A percentile compares a stretch with the other conserved stretches of the same genome.
Conservation (phyloP, 352 stramenopile genomes). For the Phytophthora pluvialis region DNA sequence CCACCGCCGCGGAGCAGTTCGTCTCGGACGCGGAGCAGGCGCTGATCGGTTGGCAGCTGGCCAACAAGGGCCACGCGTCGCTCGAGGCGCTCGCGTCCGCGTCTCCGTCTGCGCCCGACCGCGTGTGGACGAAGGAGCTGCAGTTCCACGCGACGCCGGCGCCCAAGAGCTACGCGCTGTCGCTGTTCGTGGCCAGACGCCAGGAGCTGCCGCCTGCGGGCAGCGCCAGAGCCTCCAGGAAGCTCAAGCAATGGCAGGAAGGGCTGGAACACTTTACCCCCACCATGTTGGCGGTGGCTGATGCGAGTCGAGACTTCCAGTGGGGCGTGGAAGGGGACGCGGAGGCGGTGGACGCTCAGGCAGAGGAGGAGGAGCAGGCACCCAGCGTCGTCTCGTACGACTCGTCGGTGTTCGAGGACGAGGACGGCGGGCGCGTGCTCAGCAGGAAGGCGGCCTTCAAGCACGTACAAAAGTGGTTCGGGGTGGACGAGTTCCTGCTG, state of each 20-base stretch:
- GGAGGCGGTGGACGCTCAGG: background rate
- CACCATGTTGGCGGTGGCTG: slow-evolving; percentile 75
- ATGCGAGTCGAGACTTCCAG: slow-evolving; percentile 51
- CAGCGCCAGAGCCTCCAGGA: background rate
- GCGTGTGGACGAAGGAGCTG: slow-evolving; percentile 46
- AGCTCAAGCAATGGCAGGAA: slow-evolving; percentile 61
- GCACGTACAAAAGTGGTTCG: slow-evolving; percentile 71
- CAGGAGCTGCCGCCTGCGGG: background rate
- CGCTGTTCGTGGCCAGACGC: slow-evolving; percentile 45
- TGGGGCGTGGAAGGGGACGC: slow-evolving; percentile 28
- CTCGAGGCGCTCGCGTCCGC: slow-evolving; percentile 36
- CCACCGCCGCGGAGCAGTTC: slow-evolving; percentile 82
- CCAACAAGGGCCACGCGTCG: slow-evolving; percentile 69
- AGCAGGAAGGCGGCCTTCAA: slow-evolving; percentile 39
- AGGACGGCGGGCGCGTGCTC: slow-evolving; percentile 28
- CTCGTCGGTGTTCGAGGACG: slow-evolving; percentile 28
- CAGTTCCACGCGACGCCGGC: slow-evolving; percentile 27
- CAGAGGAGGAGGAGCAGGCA: slow-evolving; percentile 3
- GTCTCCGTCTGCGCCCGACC: slow-evolving; percentile 2
- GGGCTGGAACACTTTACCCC: slow-evolving; percentile 82
- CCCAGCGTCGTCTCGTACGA: slow-evolving; percentile 6
- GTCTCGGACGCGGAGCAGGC: slow-evolving; percentile 77
- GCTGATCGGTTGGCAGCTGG: slow-evolving; percentile 72
- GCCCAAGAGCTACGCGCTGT: slow-evolving; percentile 53
- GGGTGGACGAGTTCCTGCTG: slow-evolving; percentile 73